Percentiles rank a stretch among this genome's conserved stretches.
These are phyloP conservation scores for Hansenula anomala DNA, from an alignment of 1,139 yeast genomes.

Conservation along the genomic window DNA sequence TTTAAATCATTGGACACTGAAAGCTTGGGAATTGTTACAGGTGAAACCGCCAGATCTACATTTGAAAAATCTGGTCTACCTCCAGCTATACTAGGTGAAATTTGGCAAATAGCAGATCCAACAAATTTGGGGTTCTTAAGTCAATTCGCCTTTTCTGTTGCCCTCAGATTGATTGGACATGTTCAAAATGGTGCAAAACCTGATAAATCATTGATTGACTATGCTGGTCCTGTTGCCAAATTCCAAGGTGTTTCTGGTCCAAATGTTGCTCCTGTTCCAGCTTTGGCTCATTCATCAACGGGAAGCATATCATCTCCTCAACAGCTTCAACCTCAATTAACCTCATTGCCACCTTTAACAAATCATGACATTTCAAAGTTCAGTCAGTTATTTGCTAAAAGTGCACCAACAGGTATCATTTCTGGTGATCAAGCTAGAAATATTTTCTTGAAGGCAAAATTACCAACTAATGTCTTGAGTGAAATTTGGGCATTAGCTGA, in stretches of 20 bases:
- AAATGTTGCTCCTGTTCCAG: constrained; percentile 16
- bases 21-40: constrained; percentile 77
- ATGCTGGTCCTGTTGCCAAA: constrained; percentile 54
- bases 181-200: constrained; percentile 72
- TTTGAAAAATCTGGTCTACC: constrained; percentile 86
- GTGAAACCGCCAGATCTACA: constrained; percentile 81
- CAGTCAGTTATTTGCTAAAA: constrained; percentile 67
- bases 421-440: constrained; percentile 76
- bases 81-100: constrained; percentile 74
- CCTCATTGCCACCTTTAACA: constrained; percentile 52
- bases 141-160: constrained; percentile 76
- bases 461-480: constrained; percentile 73
- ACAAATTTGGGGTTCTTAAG: constrained; percentile 82
- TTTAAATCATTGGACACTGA: constrained; percentile 81
- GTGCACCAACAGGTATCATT: constrained; percentile 54
- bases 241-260: constrained; percentile 33
- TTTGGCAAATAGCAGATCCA: constrained; percentile 90
- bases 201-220: constrained; percentile 44
- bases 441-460: constrained; percentile 82
- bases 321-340: constrained; percentile 17
- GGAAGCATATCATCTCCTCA: constrained; percentile 9
- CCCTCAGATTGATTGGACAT: constrained; percentile 86
- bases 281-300: constrained; percentile 10
- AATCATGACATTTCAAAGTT: constrained; percentile 67
- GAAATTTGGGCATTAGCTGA: constrained; percentile 90